phyloP scores from a whole-genome alignment of 2,329 filamentous ascomycete species.

The Trichoderma brevicompactum region DNA sequence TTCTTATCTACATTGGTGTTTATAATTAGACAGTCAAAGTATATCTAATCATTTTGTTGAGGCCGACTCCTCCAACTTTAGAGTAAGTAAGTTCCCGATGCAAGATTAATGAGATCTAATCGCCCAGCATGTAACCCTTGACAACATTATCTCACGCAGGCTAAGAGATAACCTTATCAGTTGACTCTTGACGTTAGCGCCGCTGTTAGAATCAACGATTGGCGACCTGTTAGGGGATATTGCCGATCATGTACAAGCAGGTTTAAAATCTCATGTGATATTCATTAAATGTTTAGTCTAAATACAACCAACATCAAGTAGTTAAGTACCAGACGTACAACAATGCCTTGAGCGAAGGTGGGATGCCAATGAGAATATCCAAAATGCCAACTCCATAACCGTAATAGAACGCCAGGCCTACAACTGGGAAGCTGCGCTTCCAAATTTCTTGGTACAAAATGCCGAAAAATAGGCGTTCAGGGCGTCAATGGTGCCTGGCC shows the following conservation, averaged over 20 bases:
- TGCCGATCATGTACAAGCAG: background rate
- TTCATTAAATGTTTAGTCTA: background rate
- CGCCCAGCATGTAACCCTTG: too few species aligned
- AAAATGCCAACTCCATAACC: too few species aligned
- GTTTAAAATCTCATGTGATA: background rate
- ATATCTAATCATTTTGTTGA: too few species aligned
- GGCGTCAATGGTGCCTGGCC: constrained; percentile 77
- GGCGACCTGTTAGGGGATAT: too few species aligned
- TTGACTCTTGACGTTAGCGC: too few species aligned
- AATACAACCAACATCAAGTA: background rate
- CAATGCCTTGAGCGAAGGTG: background rate
- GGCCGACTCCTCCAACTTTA: too few species aligned
- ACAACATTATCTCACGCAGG: background rate
- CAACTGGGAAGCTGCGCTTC: constrained; percentile 39
- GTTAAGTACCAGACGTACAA: background rate
- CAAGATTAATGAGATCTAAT: too few species aligned
- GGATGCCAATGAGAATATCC: too few species aligned
- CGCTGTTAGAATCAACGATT: too few species aligned
- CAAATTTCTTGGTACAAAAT: constrained; percentile 68
- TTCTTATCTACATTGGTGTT: too few species aligned
- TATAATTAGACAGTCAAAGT: too few species aligned
- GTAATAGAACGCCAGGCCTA: constrained; percentile 28
- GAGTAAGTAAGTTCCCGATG: too few species aligned
- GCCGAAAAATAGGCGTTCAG: constrained; percentile 80
- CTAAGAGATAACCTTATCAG: background rate